These are phyloP conservation scores for Ramalina peruviana DNA, from an alignment of 495 filamentous ascomycete species.

Conservation along the genomic window DNA sequence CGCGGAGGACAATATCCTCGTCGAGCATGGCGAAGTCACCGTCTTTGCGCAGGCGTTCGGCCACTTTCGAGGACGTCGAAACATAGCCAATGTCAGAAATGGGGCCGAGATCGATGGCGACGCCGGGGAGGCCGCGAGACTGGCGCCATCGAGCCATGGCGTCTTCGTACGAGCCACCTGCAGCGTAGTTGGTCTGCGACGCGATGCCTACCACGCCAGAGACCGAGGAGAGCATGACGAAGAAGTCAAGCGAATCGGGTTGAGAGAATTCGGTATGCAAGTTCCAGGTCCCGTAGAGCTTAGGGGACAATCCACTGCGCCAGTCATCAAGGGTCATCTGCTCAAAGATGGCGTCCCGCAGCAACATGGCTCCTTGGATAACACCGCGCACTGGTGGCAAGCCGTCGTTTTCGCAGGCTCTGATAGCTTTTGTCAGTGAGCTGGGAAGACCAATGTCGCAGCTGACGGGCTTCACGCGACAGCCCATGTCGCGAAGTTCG, in stretches of 20 bases:
- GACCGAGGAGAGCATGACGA: slow-evolving; percentile 49
- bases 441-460: slow-evolving; percentile 22
- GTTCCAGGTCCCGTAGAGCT: slow-evolving; percentile 36
- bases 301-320: slow-evolving; percentile 23
- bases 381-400: slow-evolving; percentile 23
- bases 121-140: slow-evolving; percentile 15
- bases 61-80: slow-evolving; percentile 12
- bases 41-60: neutral
- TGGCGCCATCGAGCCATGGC: slow-evolving; percentile 21
- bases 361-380: slow-evolving; percentile 27
- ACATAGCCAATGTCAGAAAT: slow-evolving; percentile 7
- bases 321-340: slow-evolving; percentile 31
- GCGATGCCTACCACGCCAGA: slow-evolving; percentile 43
- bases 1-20: neutral
- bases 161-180: slow-evolving; percentile 47
- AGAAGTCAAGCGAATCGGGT: slow-evolving; percentile 43
- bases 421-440: slow-evolving; percentile 13
- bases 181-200: slow-evolving; percentile 50
- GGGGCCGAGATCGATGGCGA: slow-evolving; percentile 11
- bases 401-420: neutral
- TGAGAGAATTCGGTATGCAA: slow-evolving; percentile 20
- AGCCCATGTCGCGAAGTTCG: slow-evolving; percentile 12
- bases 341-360: slow-evolving; percentile 28
- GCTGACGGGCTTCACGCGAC: slow-evolving; percentile 12
- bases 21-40: slow-evolving; percentile 2